Percentiles rank a stretch among this genome's conserved stretches.
Evolutionary conservation across 2,329 filamentous ascomycete genomes (phyloP).

Genomic region (Calonectria fujianensis): DNA sequence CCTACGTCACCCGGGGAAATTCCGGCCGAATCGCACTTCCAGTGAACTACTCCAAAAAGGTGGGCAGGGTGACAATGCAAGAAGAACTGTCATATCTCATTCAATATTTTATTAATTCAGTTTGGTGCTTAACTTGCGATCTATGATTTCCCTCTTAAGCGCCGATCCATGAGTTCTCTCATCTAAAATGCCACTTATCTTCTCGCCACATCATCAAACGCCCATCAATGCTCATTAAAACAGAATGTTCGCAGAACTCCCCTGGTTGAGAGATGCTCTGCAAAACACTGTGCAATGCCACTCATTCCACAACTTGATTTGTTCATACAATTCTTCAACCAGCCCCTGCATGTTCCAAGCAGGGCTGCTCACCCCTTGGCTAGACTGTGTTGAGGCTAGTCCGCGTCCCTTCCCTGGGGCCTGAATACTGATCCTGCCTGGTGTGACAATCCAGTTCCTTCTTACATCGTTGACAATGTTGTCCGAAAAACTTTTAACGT

Average conservation of each 20-base stretch:
- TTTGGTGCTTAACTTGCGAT: not conserved
- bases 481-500: slow-evolving; percentile 63
- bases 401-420: slow-evolving; percentile 59
- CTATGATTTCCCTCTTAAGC: slow-evolving; percentile 25
- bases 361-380: slow-evolving; percentile 59
- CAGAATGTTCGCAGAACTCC: slow-evolving; percentile 44
- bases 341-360: slow-evolving; percentile 58
- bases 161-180: slow-evolving; percentile 37
- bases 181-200: slow-evolving; percentile 37
- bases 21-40: slow-evolving; percentile 43
- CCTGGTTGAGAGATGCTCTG: slow-evolving; percentile 2
- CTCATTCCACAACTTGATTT: slow-evolving; percentile 59
- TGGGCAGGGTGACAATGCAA: not conserved
- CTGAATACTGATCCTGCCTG: slow-evolving; percentile 61
- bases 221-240: slow-evolving; percentile 55
- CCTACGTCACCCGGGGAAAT: slow-evolving; percentile 55
- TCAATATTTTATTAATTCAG: not conserved
- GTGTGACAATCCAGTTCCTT: slow-evolving; percentile 65
- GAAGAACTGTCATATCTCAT: not conserved
- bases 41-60: not conserved
- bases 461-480: slow-evolving; percentile 67
- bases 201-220: slow-evolving; percentile 41
- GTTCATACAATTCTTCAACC: slow-evolving; percentile 56
- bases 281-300: slow-evolving; percentile 57
- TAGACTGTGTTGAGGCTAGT: slow-evolving; percentile 58